Evolutionary conservation across 2,329 filamentous ascomycete genomes (phyloP).

Genomic region (Aureobasidium melanogenum): DNA sequence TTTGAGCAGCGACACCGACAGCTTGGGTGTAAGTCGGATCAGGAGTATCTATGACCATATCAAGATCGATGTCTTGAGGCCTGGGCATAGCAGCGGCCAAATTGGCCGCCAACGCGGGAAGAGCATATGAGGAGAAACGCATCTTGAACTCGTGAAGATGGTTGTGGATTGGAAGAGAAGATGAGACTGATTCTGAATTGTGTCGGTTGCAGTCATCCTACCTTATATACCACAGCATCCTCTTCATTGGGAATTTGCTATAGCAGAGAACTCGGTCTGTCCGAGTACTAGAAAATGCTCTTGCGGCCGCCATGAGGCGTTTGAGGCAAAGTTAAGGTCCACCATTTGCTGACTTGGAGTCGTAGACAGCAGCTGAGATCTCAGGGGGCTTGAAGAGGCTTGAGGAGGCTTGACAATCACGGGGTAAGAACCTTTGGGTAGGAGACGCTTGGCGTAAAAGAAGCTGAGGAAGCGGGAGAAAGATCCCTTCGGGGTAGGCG

Average conservation of each 20-base stretch:
- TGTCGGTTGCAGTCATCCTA: background rate
- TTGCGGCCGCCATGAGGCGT: background rate
- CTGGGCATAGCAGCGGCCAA: slow-evolving; percentile 17
- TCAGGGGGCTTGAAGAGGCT: background rate
- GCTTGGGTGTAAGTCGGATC: background rate
- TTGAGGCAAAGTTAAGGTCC: background rate
- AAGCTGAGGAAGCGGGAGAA: background rate
- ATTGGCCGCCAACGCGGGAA: slow-evolving; percentile 10
- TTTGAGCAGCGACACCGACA: slow-evolving; percentile 13
- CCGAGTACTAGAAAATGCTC: background rate
- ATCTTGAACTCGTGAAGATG: background rate
- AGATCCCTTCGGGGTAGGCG: background rate
- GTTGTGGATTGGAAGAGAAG: background rate
- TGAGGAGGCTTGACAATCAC: background rate
- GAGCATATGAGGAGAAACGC: slow-evolving; percentile 9
- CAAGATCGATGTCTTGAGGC: slow-evolving; percentile 19
- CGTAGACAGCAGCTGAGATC: background rate
- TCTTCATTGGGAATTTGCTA: background rate
- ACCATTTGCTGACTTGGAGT: background rate
- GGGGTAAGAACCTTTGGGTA: background rate
- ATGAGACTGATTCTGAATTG: background rate
- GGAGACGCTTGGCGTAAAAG: background rate
- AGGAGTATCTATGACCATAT: slow-evolving; percentile 12
- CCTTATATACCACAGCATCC: background rate
- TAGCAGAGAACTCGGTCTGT: background rate